phyloP scores from a whole-genome alignment of 1,139 yeast species.

The Saccharomyces hybrid region DNA sequence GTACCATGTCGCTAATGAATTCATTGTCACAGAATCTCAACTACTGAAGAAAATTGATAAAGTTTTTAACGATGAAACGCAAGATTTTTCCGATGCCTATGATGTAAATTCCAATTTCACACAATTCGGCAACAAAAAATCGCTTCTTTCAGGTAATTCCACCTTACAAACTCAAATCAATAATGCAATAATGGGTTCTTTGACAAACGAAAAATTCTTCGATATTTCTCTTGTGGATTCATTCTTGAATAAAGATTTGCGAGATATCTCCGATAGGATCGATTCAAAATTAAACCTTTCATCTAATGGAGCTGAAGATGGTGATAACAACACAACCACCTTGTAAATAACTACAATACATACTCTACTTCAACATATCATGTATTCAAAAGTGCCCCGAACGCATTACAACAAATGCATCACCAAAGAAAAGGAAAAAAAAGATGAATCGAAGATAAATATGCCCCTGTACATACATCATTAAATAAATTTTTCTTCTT shows the following conservation, averaged over 20 bases:
- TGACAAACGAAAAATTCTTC: background rate
- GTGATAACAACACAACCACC: background rate
- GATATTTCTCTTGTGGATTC: background rate
- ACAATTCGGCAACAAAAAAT: background rate
- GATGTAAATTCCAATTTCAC: background rate
- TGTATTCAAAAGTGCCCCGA: background rate
- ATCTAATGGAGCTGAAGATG: background rate
- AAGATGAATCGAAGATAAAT: background rate
- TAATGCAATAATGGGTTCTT: background rate
- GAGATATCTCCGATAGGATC: background rate
- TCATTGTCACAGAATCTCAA: conserved; percentile 34
- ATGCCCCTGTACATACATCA: background rate
- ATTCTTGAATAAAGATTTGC: background rate
- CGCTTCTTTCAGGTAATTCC: background rate
- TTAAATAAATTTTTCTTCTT: background rate
- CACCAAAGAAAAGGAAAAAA: background rate
- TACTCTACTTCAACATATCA: background rate
- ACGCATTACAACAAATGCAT: background rate
- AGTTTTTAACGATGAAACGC: conserved; percentile 23
- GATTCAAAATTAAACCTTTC: background rate
- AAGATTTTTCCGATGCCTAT: background rate
- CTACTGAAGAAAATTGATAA: conserved; percentile 30
- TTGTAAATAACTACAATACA: background rate
- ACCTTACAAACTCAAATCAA: background rate
- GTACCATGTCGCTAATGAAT: conserved; percentile 58